Base-by-base conservation (phyloP, 768 basidiomycete species). In the Lepiota venenata region DNA sequence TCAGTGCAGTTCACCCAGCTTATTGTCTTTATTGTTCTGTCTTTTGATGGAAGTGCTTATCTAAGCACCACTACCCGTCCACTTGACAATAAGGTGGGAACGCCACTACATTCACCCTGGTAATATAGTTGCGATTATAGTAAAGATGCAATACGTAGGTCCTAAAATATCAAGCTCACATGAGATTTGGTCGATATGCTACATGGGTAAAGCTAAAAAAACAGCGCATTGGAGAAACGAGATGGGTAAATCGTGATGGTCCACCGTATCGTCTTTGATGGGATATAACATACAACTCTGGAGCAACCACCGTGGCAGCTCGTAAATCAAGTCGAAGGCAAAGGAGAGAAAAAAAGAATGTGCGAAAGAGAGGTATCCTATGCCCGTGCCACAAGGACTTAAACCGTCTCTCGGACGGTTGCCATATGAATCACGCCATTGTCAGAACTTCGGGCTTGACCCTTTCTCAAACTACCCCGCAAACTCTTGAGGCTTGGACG, bases 361-460 rank as follows among this genome's bases (percentile, higher is more conserved):
- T 11, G 48, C 32, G 8, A 37, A 36, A 41, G 39, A 11, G 6
- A n/a, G 37, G 29, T 9, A 53, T 46, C 37, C 25, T 35, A 11
- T 32, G 32, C 32, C 9, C 32, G 6, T 32, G 32, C 10, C 12
- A 21, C 27, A 12, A 1, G 2, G 15, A 16, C 22, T 25, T 60
- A 73, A 29, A 63, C 65, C 10, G 68, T 71, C 55, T 79, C 78
- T 50, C 70, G 72, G 25, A 75, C 70, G 38, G 76, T 70, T 1
- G 74, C 73, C 74, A 78, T 74, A 59, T 71, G 71, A 39, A 80
- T 68, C 50, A 68, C 64, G 58, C 75, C 71, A n/a, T 36, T 55
- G 7, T 50, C 47, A n/a, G 66, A 56, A 2, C 50, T 9, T 40
- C 55, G 55, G 27, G 38, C 60, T 21, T 61, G 52, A 18, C 58